Conservation (phyloP, 2,329 filamentous ascomycete genomes). For the Stagonosporopsis rhizophila region DNA sequence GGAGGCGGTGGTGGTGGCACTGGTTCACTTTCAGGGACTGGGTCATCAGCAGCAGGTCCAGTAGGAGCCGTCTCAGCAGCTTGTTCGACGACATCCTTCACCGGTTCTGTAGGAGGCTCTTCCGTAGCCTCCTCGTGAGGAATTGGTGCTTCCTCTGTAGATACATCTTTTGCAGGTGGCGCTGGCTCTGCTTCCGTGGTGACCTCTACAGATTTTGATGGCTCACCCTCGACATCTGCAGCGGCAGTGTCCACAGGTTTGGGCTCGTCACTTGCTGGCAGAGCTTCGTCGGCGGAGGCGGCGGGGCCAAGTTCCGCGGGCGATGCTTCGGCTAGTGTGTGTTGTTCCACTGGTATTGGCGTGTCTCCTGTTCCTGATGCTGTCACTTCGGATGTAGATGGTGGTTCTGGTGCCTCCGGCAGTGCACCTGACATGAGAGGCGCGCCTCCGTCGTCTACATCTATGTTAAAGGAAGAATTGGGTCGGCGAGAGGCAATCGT, state of each 20-base stretch:
- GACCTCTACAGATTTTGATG: conserved; percentile 21
- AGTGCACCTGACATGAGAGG: conserved; percentile 18
- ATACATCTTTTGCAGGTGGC: not conserved
- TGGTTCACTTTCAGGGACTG: conserved; percentile 14
- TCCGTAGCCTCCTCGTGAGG: conserved; percentile 15
- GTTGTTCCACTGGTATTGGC: not conserved
- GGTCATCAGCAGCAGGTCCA: not conserved
- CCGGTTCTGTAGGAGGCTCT: conserved; percentile 2
- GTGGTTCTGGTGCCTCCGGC: conserved; percentile 27
- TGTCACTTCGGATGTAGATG: conserved; percentile 23
- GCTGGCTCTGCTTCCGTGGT: conserved; percentile 12
- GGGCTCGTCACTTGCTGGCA: conserved; percentile 16
- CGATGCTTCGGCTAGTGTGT: not conserved
- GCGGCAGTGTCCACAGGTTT: conserved; percentile 22
- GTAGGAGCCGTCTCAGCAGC: conserved; percentile 5
- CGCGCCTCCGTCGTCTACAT: conserved; percentile 32
- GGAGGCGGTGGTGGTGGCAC: conserved; percentile 20
- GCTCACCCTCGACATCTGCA: conserved; percentile 39
- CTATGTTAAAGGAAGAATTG: not conserved
- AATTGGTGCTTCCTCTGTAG: conserved; percentile 13
- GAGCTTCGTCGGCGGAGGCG: conserved; percentile 7
- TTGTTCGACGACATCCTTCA: conserved; percentile 1
- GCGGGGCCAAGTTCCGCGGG: conserved; percentile 15
- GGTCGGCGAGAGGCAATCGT: not conserved
- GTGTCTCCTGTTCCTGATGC: not conserved